Evolutionary conservation across 108 stramenopile species (phyloP).

Genomic region (Asterionellopsis glacialis): DNA sequence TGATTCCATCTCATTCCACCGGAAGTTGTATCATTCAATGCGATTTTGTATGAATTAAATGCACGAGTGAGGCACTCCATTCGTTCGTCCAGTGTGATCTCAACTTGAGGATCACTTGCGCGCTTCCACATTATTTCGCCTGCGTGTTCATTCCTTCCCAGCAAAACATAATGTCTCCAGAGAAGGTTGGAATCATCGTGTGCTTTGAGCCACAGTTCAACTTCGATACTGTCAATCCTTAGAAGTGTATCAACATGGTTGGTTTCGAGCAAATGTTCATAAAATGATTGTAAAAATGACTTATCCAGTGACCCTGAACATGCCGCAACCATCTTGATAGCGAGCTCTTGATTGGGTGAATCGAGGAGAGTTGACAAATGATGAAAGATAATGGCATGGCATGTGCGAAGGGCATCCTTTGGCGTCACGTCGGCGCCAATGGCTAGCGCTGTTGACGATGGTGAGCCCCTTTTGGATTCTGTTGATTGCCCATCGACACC

Average conservation of each 20-base stretch:
- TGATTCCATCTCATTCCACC: too few species aligned
- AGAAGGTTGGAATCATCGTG: slow-evolving; percentile 47
- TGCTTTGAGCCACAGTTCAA: slow-evolving; percentile 69
- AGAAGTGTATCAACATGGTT: slow-evolving; percentile 62
- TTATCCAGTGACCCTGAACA: slow-evolving; percentile 58
- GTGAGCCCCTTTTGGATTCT: slow-evolving; percentile 7
- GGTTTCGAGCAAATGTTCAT: slow-evolving; percentile 48
- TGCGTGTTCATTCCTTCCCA: slow-evolving; percentile 53
- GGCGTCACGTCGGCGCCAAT: slow-evolving; percentile 52
- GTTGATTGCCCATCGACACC: neutral
- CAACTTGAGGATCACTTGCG: slow-evolving; percentile 31
- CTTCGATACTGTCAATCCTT: slow-evolving; percentile 51
- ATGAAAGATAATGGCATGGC: slow-evolving; percentile 69
- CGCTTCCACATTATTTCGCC: slow-evolving; percentile 51
- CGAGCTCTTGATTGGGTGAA: slow-evolving; percentile 19
- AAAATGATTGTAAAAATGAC: slow-evolving; percentile 62
- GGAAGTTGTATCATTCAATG: slow-evolving; percentile 22
- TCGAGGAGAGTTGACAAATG: slow-evolving; percentile 55
- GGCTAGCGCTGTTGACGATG: slow-evolving; percentile 28
- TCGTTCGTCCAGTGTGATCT: slow-evolving; percentile 46
- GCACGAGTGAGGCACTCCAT: slow-evolving; percentile 69
- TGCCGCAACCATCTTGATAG: slow-evolving; percentile 48
- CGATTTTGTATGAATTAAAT: slow-evolving; percentile 42
- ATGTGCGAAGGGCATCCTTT: slow-evolving; percentile 66
- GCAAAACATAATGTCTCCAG: slow-evolving; percentile 68